These are phyloP conservation scores for Rubroshorea leprosula DNA, from an alignment of 345 rosid species.

Conservation along the genomic window DNA sequence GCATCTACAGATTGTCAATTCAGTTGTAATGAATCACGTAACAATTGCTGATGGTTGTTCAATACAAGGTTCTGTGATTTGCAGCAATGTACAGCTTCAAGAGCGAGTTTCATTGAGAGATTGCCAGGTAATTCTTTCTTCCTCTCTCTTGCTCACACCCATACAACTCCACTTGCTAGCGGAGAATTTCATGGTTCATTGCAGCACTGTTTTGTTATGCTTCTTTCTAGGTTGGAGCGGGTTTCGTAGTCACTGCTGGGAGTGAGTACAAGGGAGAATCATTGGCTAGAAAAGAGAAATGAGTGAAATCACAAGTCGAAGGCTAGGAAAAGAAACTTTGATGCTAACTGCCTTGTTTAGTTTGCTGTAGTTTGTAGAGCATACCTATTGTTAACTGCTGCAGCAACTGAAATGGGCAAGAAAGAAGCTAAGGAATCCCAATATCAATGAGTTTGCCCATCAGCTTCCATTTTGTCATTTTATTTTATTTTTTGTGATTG, in stretches of 20 bases:
- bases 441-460: no score
- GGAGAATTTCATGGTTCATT: neutral
- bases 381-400: no score
- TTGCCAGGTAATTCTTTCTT: slow-evolving; percentile 60
- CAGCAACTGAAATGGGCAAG: no score
- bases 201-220: neutral
- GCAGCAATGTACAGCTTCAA: slow-evolving; percentile 89
- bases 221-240: slow-evolving; percentile 67
- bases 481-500: no score
- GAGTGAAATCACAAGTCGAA: slow-evolving; percentile 12
- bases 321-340: no score
- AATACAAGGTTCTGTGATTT: slow-evolving; percentile 83
- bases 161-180: neutral
- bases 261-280: slow-evolving; percentile 83
- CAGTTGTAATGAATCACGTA: slow-evolving; percentile 84
- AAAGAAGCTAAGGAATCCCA: no score
- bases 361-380: no score
- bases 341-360: neutral
- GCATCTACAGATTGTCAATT: slow-evolving; percentile 69
- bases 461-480: no score
- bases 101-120: slow-evolving; percentile 79
- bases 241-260: slow-evolving; percentile 65
- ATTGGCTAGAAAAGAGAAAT: slow-evolving; percentile 64
- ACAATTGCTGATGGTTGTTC: slow-evolving; percentile 91
- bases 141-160: neutral